phyloP scores from a whole-genome alignment of 345 rosid species.

The Aethionema arabicum region DNA sequence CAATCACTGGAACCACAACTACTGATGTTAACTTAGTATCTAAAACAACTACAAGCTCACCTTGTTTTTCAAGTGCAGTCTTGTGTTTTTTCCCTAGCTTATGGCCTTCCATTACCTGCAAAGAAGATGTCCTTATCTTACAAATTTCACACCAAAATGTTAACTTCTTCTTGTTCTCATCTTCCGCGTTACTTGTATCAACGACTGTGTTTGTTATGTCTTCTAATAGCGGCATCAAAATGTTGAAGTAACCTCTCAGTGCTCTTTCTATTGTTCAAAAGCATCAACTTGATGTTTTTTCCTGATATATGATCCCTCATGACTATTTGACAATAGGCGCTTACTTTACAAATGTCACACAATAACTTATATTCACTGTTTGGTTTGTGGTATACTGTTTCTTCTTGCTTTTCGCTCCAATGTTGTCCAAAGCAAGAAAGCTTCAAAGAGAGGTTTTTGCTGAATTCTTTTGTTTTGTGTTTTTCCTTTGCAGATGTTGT shows the following conservation, averaged over 20 bases:
- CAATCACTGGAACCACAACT: too few relatives aligned
- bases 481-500: constrained; percentile 46
- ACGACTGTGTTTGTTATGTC: too few relatives aligned
- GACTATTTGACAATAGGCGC: neutral
- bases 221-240: neutral
- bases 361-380: constrained; percentile 25
- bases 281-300: constrained; percentile 27
- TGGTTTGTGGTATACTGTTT: neutral
- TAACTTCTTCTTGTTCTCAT: constrained; percentile 21
- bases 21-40: constrained; percentile 9
- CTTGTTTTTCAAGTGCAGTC: constrained; percentile 26
- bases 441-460: constrained; percentile 16
- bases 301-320: constrained; percentile 29
- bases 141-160: constrained; percentile 59
- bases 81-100: constrained; percentile 56
- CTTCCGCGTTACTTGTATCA: too few relatives aligned
- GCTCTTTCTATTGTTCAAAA: constrained; percentile 1
- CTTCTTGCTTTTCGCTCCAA: constrained; percentile 2
- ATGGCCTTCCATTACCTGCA: constrained; percentile 46
- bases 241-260: neutral
- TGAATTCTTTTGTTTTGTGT: constrained; percentile 44
- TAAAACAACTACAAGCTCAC: constrained; percentile 2
- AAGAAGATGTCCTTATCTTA: constrained; percentile 36
- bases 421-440: constrained; percentile 7
- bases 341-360: constrained; percentile 20